These are phyloP conservation scores for Geotrichum candidum DNA, from an alignment of 1,139 yeast genomes.

Conservation along the genomic window DNA sequence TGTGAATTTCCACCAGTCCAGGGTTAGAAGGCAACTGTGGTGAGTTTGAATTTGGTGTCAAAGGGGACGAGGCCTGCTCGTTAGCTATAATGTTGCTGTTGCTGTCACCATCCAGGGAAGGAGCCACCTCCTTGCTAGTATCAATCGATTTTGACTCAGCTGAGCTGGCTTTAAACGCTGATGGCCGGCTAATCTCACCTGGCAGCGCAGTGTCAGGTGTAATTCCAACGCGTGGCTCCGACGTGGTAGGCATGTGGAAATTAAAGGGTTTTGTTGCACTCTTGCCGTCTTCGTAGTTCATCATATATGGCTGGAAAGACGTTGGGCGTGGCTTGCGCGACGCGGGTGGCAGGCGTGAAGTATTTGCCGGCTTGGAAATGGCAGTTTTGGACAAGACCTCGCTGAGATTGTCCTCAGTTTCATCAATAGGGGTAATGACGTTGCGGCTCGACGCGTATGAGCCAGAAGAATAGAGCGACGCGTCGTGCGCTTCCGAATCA, in stretches of 20 bases:
- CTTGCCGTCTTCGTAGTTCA: constrained; percentile 19
- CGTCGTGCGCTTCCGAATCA: not conserved
- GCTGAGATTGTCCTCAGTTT: not conserved
- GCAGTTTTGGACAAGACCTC: constrained; percentile 6
- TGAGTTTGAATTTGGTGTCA: constrained; percentile 6
- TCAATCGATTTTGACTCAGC: constrained; percentile 1
- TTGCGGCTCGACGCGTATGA: constrained; percentile 20
- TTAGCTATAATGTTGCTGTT: not conserved
- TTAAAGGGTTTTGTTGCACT: constrained; percentile 15
- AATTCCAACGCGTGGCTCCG: constrained; percentile 36
- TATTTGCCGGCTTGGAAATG: constrained; percentile 11
- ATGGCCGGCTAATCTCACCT: constrained; percentile 35
- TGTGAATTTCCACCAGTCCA: constrained; percentile 10
- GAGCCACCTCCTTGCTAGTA: constrained; percentile 1
- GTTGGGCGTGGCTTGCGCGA: constrained; percentile 37
- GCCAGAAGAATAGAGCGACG: constrained; percentile 22
- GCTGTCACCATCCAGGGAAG: not conserved
- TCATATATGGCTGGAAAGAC: constrained; percentile 32
- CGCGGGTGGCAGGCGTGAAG: constrained; percentile 28
- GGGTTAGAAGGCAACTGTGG: constrained; percentile 9
- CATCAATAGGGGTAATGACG: constrained; percentile 14
- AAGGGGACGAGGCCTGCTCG: constrained; percentile 5
- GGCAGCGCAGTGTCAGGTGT: constrained; percentile 34
- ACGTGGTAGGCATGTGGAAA: constrained; percentile 28
- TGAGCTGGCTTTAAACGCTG: constrained; percentile 6